Base-by-base conservation (phyloP, 495 filamentous ascomycete species). In the Penicillium ucsense region DNA sequence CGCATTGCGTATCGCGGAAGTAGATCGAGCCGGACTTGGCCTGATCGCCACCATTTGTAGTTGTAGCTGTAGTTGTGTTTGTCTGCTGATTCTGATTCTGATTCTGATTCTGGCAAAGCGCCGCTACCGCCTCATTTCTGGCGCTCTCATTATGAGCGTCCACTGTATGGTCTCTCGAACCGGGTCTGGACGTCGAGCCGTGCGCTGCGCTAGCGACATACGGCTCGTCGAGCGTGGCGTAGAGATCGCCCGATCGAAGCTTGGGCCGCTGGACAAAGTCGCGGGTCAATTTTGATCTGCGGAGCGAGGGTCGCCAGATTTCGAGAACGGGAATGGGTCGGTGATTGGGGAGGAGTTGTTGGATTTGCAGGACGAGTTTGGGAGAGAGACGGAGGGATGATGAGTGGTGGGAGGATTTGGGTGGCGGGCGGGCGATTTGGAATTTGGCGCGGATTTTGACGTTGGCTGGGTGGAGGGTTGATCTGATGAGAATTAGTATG, bases 311-410 rank as follows among this genome's bases (percentile, higher is more conserved):
- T 32, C 63, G 64, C 60, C 61, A 66, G 48, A 67, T 51, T 38
- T 66, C 67, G 2, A 71, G 56, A 27, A 71, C 61, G 3, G 67
- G 64, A 9, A 65, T 51, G 37, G 59, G 58, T 8, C 60, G 57
- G 38, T 55, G 41, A 4, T 64, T 55, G 31, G 46, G 38, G 4
- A 49, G 45, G 38, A 71, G 43, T 59, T 71, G 67, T 56, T 71
- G 67, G 48, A 71, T 62, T 57, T 71, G 67, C 4, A 71, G 57
- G 5, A 65, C 49, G 10, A 67, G 55, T 28, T 59, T 62, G 5
- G 67, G 51, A 34, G 57, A 52, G 38, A 69, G 50, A 1, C 64
- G 60, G n/a, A 68, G 52, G 3, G 51, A 47, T 28, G 56, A 20
- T 20, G 20, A 20, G 20, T 20, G 20, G 20, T 20, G 20, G 20